Percentiles rank a stretch among this genome's conserved stretches.
Evolutionary conservation across 176 grass and related monocot species (phyloP).

Genomic region (Carex myosuroides): DNA sequence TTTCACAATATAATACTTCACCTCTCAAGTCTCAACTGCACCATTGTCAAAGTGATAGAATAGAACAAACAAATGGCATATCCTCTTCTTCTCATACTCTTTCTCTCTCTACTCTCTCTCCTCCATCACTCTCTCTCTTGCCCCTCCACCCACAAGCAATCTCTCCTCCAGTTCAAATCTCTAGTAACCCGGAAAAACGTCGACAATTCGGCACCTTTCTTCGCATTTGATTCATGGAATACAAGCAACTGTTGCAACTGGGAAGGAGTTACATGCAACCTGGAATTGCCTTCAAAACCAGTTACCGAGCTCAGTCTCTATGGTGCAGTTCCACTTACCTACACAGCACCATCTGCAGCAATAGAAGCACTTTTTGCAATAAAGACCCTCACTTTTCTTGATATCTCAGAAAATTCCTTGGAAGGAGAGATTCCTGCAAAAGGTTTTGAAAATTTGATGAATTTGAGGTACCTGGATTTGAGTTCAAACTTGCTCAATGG

Average conservation of each 20-base stretch:
- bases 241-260: constrained; percentile 19
- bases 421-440: constrained; percentile 16
- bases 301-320: constrained; percentile 1
- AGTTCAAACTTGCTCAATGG: constrained; percentile 24
- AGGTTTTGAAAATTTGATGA: constrained; percentile 6
- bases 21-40: neutral
- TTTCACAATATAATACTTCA: neutral
- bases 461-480: constrained; percentile 13
- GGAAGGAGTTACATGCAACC: constrained; percentile 19
- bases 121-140: constrained; percentile 11
- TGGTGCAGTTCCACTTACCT: neutral
- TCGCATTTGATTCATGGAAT: constrained; percentile 22
- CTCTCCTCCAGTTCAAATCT: constrained; percentile 26
- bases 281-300: neutral
- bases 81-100: neutral
- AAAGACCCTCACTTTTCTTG: neutral
- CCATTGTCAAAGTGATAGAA: neutral
- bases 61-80: neutral
- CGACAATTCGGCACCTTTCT: neutral
- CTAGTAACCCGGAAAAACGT: neutral
- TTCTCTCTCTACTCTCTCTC: too few relatives aligned
- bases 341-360: constrained; percentile 2
- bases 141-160: constrained; percentile 13
- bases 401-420: neutral
- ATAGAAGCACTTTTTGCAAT: neutral